Evolutionary conservation across 345 rosid genomes (phyloP).

Genomic region (Eucalyptus pauciflora): DNA sequence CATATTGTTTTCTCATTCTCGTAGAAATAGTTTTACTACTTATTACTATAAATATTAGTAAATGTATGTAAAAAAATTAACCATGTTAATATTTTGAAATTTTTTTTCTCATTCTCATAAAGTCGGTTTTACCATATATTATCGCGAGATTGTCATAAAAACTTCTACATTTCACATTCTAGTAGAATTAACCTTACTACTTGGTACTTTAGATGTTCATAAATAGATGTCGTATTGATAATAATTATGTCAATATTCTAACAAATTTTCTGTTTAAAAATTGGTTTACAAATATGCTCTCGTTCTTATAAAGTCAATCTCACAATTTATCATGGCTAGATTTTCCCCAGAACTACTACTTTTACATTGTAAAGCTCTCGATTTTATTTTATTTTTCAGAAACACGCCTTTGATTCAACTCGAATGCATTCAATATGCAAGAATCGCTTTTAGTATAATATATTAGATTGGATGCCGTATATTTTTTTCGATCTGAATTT

Average conservation of each 20-base stretch:
- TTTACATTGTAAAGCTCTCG: neutral
- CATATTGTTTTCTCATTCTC: neutral
- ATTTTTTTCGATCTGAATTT: neutral
- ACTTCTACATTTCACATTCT: neutral
- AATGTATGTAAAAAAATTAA: neutral
- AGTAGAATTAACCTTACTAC: neutral
- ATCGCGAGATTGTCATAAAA: too few species aligned
- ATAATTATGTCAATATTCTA: neutral
- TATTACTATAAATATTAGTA: neutral
- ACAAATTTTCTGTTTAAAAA: neutral
- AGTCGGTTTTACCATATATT: neutral
- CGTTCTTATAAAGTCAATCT: neutral
- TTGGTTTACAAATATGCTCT: neutral
- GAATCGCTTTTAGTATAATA: neutral
- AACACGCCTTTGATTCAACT: neutral
- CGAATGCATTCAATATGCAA: neutral
- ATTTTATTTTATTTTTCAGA: neutral
- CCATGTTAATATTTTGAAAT: too few species aligned
- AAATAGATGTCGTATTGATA: neutral
- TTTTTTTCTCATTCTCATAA: neutral
- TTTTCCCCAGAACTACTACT: neutral
- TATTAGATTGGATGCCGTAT: neutral
- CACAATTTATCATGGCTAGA: fast-evolving
- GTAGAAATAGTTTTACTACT: neutral
- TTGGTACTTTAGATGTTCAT: neutral